Evolutionary conservation across 352 stramenopile species (phyloP).

Genomic region (Phytophthora syringae): DNA sequence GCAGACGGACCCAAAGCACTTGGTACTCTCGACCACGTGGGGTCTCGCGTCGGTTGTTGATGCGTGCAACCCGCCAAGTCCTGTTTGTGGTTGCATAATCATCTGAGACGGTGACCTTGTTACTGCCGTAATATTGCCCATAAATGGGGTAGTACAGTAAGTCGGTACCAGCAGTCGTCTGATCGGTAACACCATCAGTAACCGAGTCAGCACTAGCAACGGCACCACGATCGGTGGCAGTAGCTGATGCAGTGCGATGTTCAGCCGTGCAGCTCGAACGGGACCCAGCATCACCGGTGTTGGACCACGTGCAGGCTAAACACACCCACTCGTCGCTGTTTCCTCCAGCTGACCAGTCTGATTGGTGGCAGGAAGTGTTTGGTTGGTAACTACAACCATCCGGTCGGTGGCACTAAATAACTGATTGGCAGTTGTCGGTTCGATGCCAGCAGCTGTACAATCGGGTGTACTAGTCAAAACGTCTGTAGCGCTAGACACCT

Average conservation of each 20-base stretch:
- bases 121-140: not conserved
- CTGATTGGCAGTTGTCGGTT: too few species aligned
- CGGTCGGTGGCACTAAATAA: not conserved
- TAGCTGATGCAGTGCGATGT: too few species aligned
- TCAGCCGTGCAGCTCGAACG: not conserved
- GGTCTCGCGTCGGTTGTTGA: not conserved
- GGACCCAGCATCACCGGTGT: not conserved
- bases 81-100: constrained; percentile 1
- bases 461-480: too few species aligned
- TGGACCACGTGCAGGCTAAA: not conserved
- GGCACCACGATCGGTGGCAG: too few species aligned
- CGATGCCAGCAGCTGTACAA: too few species aligned
- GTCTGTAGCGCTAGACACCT: too few species aligned
- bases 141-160: constrained; percentile 1
- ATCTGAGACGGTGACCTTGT: not conserved
- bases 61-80: constrained; percentile 1
- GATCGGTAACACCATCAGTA: too few species aligned
- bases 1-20: constrained; percentile 1
- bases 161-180: not conserved
- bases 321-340: not conserved
- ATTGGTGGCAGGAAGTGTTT: too few species aligned
- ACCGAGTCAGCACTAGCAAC: too few species aligned
- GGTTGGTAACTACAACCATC: not conserved
- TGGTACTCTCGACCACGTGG: not conserved
- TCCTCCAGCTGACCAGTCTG: too few species aligned